These are phyloP conservation scores for Podospora didyma DNA, from an alignment of 495 filamentous ascomycete species.

Conservation along the genomic window DNA sequence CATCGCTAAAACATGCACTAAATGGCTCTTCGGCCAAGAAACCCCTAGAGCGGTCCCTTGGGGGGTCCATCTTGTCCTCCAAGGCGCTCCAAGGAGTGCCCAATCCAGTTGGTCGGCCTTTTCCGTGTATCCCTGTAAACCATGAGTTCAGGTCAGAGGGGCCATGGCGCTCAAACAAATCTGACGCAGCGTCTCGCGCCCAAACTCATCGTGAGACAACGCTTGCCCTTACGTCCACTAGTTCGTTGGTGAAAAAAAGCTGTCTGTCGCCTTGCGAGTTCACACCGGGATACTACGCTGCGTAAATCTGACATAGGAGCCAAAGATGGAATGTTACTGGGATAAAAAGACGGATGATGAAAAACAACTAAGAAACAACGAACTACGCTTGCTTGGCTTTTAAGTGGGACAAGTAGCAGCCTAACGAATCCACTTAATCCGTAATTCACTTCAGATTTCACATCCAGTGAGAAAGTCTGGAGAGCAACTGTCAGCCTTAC, in stretches of 20 bases:
- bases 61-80: too few relatives aligned
- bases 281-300: too few relatives aligned
- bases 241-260: not conserved
- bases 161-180: slow-evolving; percentile 12
- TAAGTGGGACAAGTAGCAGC: too few relatives aligned
- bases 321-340: too few relatives aligned
- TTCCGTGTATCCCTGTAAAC: not conserved
- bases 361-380: too few relatives aligned
- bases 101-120: not conserved
- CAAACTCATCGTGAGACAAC: not conserved
- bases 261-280: not conserved
- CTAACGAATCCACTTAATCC: too few relatives aligned
- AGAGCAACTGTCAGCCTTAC: not conserved
- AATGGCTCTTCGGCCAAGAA: not conserved
- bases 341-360: too few relatives aligned
- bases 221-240: not conserved
- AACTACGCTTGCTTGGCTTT: too few relatives aligned
- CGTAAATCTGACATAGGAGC: too few relatives aligned
- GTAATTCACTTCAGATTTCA: too few relatives aligned
- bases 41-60: not conserved
- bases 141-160: not conserved
- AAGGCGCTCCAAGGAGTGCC: not conserved
- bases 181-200: slow-evolving; percentile 13
- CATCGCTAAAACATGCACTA: not conserved
- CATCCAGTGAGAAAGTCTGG: too few relatives aligned